Base-by-base conservation (phyloP, 106 monocot genomes). In the Dactylorhiza incarnata region DNA sequence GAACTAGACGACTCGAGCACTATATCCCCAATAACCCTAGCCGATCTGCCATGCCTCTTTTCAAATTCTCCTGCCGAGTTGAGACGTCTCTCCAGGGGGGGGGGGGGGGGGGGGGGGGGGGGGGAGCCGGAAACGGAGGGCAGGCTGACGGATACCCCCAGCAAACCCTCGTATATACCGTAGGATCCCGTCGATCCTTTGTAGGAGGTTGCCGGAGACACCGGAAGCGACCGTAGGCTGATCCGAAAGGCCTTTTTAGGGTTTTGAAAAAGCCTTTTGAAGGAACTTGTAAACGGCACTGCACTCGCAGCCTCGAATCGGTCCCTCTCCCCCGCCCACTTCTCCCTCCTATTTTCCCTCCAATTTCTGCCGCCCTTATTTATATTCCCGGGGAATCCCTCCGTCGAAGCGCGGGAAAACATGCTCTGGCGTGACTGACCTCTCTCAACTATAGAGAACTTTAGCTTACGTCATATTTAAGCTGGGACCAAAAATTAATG, bases 1-100 rank as follows among this genome's bases (percentile, higher is more conserved):
- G 76, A 37, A n/a, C 51, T 75, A 17, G 54, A 43, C 12, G 46
- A 71, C 72, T 79, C 75, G 76, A 61, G 70, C 26, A 37, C 37
- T 9, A 44, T 45, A 58, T 75, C 13, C 13, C 51, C 48, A 9
- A 11, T 59, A 76, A 72, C 61, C 66, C 83, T 71, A 83, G 16
- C 72, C 62, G 37, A 54, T 74, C 55, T 7, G 74, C 25, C 80
- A 69, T 69, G 16, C 7, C n/a, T 24, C 45, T 3, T 45, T 26
- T 65, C 65, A 24, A 65, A 65, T 12, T 37, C 12, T 65, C 29
- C 65, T 65, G 29, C 24, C 24, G 13, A 24, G 26, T 0, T 26
- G 9, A 63, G 63, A 62, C n/a, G n/a, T n/a, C n/a, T n/a, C n/a
- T n/a, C n/a, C n/a, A n/a, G n/a, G n/a, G n/a, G n/a, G n/a, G n/a